Conservation (phyloP, 1,284 basidiomycete genomes). For the Microbotryomycetes sp. region DNA sequence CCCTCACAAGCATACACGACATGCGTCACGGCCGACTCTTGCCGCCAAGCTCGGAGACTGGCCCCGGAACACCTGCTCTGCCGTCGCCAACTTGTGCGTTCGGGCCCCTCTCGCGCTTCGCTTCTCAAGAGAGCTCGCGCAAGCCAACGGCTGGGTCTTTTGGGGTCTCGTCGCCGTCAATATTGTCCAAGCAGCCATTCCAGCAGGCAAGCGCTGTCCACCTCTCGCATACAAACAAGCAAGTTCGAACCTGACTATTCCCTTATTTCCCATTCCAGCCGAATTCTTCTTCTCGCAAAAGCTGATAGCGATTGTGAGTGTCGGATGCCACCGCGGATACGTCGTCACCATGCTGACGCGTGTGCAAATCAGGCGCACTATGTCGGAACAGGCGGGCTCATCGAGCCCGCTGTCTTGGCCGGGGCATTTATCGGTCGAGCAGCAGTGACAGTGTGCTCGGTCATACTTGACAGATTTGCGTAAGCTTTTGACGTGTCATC, state of each 20-base stretch:
- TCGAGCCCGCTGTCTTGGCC: neutral
- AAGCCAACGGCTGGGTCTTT: neutral
- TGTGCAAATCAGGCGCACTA: neutral
- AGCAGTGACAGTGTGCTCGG: neutral
- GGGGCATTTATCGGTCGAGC: neutral
- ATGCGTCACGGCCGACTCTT: too few species aligned
- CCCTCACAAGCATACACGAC: neutral
- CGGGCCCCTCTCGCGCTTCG: neutral
- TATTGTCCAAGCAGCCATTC: neutral
- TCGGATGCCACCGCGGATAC: neutral
- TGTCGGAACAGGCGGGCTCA: neutral
- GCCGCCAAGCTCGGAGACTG: too few species aligned
- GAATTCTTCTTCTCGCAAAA: neutral
- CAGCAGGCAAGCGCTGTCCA: neutral
- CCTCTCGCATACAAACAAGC: neutral
- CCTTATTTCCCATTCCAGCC: too few species aligned
- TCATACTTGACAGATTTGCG: neutral
- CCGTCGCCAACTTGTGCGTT: neutral
- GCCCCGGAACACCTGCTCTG: too few species aligned
- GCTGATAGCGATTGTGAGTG: neutral
- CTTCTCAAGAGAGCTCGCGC: conserved; percentile 1
- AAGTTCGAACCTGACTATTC: neutral
- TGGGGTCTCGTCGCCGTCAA: neutral
- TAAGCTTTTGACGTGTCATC: neutral
- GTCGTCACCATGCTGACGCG: neutral